Percentiles rank a stretch among this genome's conserved stretches.
phyloP scores from a whole-genome alignment of 495 filamentous ascomycete species.

The Copromyces sp. region DNA sequence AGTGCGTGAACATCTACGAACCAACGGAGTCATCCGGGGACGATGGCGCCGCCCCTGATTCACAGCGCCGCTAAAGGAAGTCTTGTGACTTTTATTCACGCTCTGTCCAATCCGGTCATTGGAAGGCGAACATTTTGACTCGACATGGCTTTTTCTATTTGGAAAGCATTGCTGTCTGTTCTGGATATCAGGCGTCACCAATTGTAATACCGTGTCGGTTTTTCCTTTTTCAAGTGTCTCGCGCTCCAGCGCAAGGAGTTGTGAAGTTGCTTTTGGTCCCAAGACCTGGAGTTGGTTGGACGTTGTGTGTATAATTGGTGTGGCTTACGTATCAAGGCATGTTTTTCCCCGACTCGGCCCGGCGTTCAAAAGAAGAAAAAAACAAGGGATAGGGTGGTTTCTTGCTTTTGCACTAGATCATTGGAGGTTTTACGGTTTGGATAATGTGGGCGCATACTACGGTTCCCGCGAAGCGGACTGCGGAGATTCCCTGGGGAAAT shows the following conservation, averaged over 20 bases:
- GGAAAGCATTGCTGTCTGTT: background rate
- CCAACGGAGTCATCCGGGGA: slow-evolving; percentile 24
- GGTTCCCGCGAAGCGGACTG: background rate
- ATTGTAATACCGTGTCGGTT: background rate
- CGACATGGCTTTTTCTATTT: background rate
- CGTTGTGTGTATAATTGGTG: background rate
- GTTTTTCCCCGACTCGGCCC: background rate
- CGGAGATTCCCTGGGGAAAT: background rate
- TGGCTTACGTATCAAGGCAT: slow-evolving; percentile 1
- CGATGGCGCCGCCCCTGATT: slow-evolving; percentile 8
- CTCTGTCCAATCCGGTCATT: background rate
- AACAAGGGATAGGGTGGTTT: background rate
- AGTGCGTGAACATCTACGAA: slow-evolving; percentile 54
- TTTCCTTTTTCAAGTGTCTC: slow-evolving; percentile 5
- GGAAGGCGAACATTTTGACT: background rate
- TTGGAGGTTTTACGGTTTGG: background rate
- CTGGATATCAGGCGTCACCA: background rate
- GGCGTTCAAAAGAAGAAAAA: slow-evolving; percentile 1
- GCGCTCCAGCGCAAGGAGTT: slow-evolving; percentile 9
- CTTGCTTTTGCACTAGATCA: background rate
- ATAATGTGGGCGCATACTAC: background rate
- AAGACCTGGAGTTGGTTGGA: slow-evolving; percentile 3
- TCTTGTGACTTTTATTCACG: background rate
- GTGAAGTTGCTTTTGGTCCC: slow-evolving; percentile 2
- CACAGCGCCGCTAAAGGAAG: background rate